Evolutionary conservation across 2,329 filamentous ascomycete genomes (phyloP).

Genomic region (Talaromyces verruculosus): DNA sequence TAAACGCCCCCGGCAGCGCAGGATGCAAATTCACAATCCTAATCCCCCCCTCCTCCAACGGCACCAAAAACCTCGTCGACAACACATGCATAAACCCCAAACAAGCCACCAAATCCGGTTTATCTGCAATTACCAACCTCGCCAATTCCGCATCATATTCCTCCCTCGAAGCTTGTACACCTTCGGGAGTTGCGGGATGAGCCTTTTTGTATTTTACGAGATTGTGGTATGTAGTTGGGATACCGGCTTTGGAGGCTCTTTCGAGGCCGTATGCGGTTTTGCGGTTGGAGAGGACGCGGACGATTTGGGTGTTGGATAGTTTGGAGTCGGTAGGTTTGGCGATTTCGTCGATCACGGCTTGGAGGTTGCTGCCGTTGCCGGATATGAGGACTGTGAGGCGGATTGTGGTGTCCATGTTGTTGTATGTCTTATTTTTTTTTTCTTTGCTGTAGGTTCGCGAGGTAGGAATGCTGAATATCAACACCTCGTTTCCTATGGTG

Average conservation of each 20-base stretch:
- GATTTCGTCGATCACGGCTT: conserved; percentile 67
- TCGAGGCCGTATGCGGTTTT: conserved; percentile 64
- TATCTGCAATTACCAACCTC: conserved; percentile 61
- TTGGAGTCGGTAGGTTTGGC: conserved; percentile 42
- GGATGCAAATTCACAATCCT: conserved; percentile 82
- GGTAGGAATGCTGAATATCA: background rate
- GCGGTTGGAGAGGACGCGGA: conserved; percentile 66
- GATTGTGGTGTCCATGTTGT: conserved; percentile 28
- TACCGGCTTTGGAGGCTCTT: conserved; percentile 59
- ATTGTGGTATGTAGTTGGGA: conserved; percentile 79
- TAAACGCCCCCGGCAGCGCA: conserved; percentile 69
- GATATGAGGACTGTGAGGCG: conserved; percentile 69
- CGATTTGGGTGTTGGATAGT: conserved; percentile 55
- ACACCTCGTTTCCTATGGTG: background rate
- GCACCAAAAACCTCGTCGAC: conserved; percentile 66
- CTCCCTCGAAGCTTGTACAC: conserved; percentile 55
- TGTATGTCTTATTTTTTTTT: background rate
- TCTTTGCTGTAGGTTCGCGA: background rate
- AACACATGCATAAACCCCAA: conserved; percentile 89
- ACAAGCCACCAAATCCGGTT: conserved; percentile 74
- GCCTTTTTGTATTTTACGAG: conserved; percentile 72
- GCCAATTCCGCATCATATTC: conserved; percentile 76
- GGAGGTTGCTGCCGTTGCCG: conserved; percentile 74
- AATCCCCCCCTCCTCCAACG: conserved; percentile 62
- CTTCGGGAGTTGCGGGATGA: conserved; percentile 57